A percentile compares a stretch with the other conserved stretches of the same genome.
phyloP scores from a whole-genome alignment of 1,139 yeast genomes.

The Yamadazyma mexicana region DNA sequence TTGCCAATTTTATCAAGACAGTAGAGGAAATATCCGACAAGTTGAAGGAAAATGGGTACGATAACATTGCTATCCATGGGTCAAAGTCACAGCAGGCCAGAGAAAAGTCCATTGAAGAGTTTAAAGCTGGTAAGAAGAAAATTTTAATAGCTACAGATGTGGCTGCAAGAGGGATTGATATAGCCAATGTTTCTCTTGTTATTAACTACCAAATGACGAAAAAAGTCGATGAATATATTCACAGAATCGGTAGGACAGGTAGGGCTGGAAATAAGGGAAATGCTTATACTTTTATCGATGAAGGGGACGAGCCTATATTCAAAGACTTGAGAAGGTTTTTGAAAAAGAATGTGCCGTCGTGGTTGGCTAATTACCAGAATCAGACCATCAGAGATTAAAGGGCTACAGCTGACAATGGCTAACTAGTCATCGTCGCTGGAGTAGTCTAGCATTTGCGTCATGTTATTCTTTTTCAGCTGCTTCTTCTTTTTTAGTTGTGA shows the following conservation, averaged over 20 bases:
- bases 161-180: slow-evolving; percentile 95
- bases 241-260: slow-evolving; percentile 95
- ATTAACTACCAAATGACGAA: slow-evolving; percentile 83
- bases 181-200: slow-evolving; percentile 81
- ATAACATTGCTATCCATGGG: slow-evolving; percentile 72
- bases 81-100: slow-evolving; percentile 85
- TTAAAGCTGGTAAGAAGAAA: slow-evolving; percentile 60
- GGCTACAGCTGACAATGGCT: too few species aligned
- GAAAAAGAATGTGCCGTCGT: slow-evolving; percentile 51
- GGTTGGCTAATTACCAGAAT: slow-evolving; percentile 38
- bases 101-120: slow-evolving; percentile 69
- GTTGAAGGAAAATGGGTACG: slow-evolving; percentile 45
- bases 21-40: slow-evolving; percentile 65
- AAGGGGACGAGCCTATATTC: slow-evolving; percentile 55
- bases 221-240: slow-evolving; percentile 80
- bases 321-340: slow-evolving; percentile 53
- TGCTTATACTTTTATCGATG: slow-evolving; percentile 69
- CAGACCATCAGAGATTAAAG: slow-evolving; percentile 10
- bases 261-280: slow-evolving; percentile 84
- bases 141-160: slow-evolving; percentile 90
- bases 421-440: slow-evolving; percentile 29
- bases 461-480: slow-evolving; percentile 6
- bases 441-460: slow-evolving; percentile 15
- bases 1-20: slow-evolving; percentile 72
- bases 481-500: slow-evolving; percentile 9